phyloP scores from a whole-genome alignment of 2,329 filamentous ascomycete genomes.

The Sporothrix luriei region DNA sequence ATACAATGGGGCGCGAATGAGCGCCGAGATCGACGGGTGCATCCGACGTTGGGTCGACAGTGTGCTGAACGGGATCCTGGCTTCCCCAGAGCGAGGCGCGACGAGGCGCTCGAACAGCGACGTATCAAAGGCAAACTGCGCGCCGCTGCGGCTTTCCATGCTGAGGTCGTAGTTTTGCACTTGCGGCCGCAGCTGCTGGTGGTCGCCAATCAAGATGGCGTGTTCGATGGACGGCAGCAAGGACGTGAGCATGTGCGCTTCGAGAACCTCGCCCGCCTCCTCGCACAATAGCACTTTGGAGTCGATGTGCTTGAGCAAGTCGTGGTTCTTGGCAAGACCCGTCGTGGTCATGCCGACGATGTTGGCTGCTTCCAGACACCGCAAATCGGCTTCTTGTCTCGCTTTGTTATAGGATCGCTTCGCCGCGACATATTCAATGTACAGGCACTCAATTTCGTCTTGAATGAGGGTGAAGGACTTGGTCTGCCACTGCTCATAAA shows the following conservation, averaged over 20 bases:
- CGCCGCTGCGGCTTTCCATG: constrained; percentile 52
- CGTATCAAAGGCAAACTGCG: constrained; percentile 57
- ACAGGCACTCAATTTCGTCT: neutral
- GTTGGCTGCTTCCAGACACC: constrained; percentile 46
- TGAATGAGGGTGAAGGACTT: neutral
- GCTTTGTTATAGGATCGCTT: constrained; percentile 33
- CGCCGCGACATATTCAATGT: neutral
- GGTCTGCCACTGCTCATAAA: constrained; percentile 26
- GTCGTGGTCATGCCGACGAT: constrained; percentile 64
- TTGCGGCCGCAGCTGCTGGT: constrained; percentile 62
- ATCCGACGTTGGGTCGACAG: constrained; percentile 66
- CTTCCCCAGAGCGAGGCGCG: constrained; percentile 29
- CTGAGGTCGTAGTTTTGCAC: constrained; percentile 59
- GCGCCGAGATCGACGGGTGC: constrained; percentile 62
- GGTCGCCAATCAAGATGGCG: constrained; percentile 65
- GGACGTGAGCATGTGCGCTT: constrained; percentile 63
- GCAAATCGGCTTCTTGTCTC: constrained; percentile 43
- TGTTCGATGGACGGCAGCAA: constrained; percentile 64
- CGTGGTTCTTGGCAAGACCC: constrained; percentile 57
- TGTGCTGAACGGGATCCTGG: constrained; percentile 41
- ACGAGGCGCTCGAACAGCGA: constrained; percentile 61
- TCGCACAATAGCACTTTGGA: constrained; percentile 66
- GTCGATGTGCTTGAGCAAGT: constrained; percentile 52
- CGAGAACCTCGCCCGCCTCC: constrained; percentile 69
- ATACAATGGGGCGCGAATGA: constrained; percentile 63